Evolutionary conservation across 768 basidiomycete species (phyloP).

Genomic region (Mycena vulgaris): DNA sequence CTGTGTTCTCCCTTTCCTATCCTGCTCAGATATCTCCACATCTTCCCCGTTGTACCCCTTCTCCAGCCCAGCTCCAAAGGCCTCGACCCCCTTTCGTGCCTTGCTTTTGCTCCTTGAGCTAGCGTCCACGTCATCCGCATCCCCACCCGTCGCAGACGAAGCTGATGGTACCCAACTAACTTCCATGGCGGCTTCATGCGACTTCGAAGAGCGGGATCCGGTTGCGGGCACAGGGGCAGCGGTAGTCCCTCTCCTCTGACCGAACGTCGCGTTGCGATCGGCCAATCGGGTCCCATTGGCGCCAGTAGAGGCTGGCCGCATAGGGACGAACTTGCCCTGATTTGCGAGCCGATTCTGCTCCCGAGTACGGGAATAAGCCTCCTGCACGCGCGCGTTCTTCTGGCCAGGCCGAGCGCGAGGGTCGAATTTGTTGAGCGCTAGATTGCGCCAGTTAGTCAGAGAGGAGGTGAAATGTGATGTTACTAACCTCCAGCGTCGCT

Average conservation of each 20-base stretch:
- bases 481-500: conserved; percentile 70
- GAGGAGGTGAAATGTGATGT: conserved; percentile 8
- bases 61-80: conserved; percentile 93
- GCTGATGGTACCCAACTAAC: conserved; percentile 84
- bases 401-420: conserved; percentile 66
- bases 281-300: conserved; percentile 43
- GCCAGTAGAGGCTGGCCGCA: conserved; percentile 61
- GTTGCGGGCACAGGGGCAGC: conserved; percentile 30
- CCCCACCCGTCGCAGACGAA: conserved; percentile 46
- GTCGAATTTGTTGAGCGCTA: conserved; percentile 68
- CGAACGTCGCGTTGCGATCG: conserved; percentile 76
- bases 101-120: conserved; percentile 50
- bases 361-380: conserved; percentile 60
- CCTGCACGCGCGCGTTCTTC: conserved; percentile 62
- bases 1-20: conserved; percentile 84
- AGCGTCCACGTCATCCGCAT: conserved; percentile 52
- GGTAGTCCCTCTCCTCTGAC: conserved; percentile 69
- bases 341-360: conserved; percentile 64
- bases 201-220: conserved; percentile 40
- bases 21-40: conserved; percentile 70
- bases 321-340: conserved; percentile 73
- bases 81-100: conserved; percentile 75
- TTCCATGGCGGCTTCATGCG: conserved; percentile 66
- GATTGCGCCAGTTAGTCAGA: conserved; percentile 3
- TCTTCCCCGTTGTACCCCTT: conserved; percentile 71